A percentile compares a stretch with the other conserved stretches of the same genome.
Evolutionary conservation across 805 yeast genomes (phyloP).

Genomic region (Candida insectorum): DNA sequence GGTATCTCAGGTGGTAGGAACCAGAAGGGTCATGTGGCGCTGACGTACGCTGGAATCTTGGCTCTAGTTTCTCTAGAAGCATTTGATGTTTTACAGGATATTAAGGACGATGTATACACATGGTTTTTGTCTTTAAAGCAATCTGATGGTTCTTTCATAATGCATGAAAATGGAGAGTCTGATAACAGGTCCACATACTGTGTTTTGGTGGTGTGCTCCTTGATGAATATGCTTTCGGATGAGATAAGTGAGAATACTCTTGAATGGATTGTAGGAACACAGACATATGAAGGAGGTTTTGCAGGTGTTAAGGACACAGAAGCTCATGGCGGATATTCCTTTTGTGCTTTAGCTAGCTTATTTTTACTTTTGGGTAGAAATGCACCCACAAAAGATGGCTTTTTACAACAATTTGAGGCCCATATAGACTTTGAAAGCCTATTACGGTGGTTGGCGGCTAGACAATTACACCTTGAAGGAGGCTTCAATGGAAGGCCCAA

Average conservation of each 20-base stretch:
- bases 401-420: constrained; percentile 2
- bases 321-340: constrained; percentile 97
- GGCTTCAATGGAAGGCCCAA: constrained; percentile 90
- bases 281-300: constrained; percentile 94
- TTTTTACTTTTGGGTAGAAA: constrained; percentile 31
- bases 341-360: constrained; percentile 74
- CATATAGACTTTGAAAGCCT: constrained; percentile 48
- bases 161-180: constrained; percentile 75
- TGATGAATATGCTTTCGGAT: constrained; percentile 60
- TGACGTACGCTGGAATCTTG: constrained; percentile 74
- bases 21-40: constrained; percentile 81
- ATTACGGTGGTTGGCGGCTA: constrained; percentile 61
- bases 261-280: constrained; percentile 67
- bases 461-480: constrained; percentile 76
- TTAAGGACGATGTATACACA: constrained; percentile 41
- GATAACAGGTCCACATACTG: constrained; percentile 89
- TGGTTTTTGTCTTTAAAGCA: constrained; percentile 71
- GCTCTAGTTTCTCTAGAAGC: constrained; percentile 55
- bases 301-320: constrained; percentile 76
- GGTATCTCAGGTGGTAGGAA: constrained; percentile 86
- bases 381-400: constrained; percentile 31
- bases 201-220: constrained; percentile 67
- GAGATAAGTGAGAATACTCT: constrained; percentile 52
- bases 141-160: constrained; percentile 70
- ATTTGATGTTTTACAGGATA: constrained; percentile 22